Conservation (phyloP, 1,284 basidiomycete genomes). For the Inonotus hispidus region DNA sequence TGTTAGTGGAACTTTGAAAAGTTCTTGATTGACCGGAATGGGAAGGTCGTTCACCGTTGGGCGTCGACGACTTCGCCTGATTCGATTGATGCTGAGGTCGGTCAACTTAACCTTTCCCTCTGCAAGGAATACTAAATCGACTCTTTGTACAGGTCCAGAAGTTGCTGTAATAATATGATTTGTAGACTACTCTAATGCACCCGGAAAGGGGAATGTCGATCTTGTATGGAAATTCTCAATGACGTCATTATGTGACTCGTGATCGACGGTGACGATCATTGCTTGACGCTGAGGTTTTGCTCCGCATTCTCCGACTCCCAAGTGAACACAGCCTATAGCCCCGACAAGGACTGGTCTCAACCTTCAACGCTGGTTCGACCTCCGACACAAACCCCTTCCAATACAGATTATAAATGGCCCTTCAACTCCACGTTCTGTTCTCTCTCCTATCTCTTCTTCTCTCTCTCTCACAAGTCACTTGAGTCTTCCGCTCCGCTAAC, state of each 20-base stretch:
- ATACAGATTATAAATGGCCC: not conserved
- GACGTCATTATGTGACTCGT: not conserved
- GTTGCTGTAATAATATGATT: not conserved
- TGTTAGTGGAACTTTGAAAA: constrained; percentile 78
- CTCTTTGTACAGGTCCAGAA: not conserved
- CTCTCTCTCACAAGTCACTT: not conserved
- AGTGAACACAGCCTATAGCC: no score
- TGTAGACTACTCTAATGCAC: not conserved
- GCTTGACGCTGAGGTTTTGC: not conserved
- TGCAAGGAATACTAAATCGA: not conserved
- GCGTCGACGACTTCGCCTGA: constrained; percentile 73
- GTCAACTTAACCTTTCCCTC: constrained; percentile 34
- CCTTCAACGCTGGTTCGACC: no score
- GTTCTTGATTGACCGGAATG: constrained; percentile 64
- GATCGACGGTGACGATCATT: not conserved
- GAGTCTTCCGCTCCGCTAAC: not conserved
- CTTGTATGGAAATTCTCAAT: not conserved
- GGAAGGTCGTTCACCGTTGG: constrained; percentile 74
- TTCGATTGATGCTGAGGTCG: constrained; percentile 59
- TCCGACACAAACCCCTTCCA: no score
- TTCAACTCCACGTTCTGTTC: not conserved
- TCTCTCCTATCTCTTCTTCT: not conserved
- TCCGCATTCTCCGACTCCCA: not conserved
- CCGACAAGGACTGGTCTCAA: no score
- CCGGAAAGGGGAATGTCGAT: not conserved